Evolutionary conservation across 306 rosid species (phyloP).

Genomic region (Cucurbita argyrosperma): DNA sequence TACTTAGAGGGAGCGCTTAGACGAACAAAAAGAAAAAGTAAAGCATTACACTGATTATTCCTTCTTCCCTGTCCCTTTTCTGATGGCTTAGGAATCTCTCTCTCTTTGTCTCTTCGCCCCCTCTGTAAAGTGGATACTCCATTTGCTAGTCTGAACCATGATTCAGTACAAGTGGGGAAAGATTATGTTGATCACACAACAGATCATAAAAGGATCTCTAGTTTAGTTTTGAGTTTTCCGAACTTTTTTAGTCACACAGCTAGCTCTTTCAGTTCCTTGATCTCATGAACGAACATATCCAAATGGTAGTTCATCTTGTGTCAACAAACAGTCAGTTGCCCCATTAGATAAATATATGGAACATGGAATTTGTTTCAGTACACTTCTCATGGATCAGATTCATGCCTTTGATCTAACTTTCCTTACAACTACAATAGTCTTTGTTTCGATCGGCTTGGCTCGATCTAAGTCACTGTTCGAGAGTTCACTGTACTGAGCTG

Average conservation of each 20-base stretch:
- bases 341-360: not conserved
- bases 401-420: not conserved
- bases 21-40: not conserved
- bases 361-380: not conserved
- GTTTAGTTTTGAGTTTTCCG: not conserved
- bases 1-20: not conserved
- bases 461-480: too few species aligned
- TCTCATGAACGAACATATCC: constrained; percentile 14
- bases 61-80: not conserved
- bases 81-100: constrained; percentile 29
- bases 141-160: not conserved
- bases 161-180: not conserved
- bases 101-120: constrained; percentile 8
- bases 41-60: not conserved
- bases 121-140: not conserved
- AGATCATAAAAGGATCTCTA: not conserved
- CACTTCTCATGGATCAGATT: not conserved
- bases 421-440: not conserved
- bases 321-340: not conserved
- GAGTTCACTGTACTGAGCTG: too few species aligned
- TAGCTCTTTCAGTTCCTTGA: constrained; percentile 10
- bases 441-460: not conserved
- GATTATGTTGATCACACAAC: not conserved
- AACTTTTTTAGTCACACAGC: not conserved
- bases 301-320: not conserved